phyloP scores from a whole-genome alignment of 2,329 filamentous ascomycete species.

The Lomentospora prolificans region DNA sequence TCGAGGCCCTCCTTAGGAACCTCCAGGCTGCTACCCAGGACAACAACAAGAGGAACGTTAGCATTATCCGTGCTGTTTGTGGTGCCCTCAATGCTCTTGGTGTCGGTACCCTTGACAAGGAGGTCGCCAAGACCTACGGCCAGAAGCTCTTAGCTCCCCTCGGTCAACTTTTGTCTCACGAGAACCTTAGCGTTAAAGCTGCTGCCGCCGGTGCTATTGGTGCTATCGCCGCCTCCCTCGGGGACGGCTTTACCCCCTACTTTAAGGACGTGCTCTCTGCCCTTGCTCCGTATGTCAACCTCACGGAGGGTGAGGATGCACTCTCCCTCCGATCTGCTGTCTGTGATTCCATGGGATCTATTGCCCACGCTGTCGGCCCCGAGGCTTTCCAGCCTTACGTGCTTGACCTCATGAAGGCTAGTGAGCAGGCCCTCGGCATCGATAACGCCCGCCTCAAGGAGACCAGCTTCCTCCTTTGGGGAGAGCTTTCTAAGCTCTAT shows the following conservation, averaged over 20 bases:
- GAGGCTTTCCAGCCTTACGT: slow-evolving; percentile 87
- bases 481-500: slow-evolving; percentile 88
- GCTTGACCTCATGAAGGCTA: slow-evolving; percentile 79
- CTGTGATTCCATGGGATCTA: slow-evolving; percentile 87
- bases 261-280: slow-evolving; percentile 84
- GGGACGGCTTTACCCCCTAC: slow-evolving; percentile 78
- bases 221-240: slow-evolving; percentile 78
- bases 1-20: slow-evolving; percentile 80
- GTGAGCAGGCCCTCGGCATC: slow-evolving; percentile 79
- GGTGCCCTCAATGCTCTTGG: slow-evolving; percentile 86
- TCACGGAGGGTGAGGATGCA: slow-evolving; percentile 85
- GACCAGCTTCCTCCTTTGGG: slow-evolving; percentile 96
- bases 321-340: slow-evolving; percentile 82
- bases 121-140: slow-evolving; percentile 58
- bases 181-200: slow-evolving; percentile 82
- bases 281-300: slow-evolving; percentile 71
- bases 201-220: slow-evolving; percentile 83
- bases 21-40: slow-evolving; percentile 69
- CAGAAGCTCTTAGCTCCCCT: slow-evolving; percentile 75
- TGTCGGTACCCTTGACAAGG: slow-evolving; percentile 72
- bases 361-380: slow-evolving; percentile 78
- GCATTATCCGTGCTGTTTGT: slow-evolving; percentile 83
- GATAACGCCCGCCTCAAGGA: slow-evolving; percentile 87
- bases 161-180: slow-evolving; percentile 71
- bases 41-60: slow-evolving; percentile 64